These are phyloP conservation scores for Meredithiella fracta DNA, from an alignment of 2,329 filamentous ascomycete species.

Conservation along the genomic window DNA sequence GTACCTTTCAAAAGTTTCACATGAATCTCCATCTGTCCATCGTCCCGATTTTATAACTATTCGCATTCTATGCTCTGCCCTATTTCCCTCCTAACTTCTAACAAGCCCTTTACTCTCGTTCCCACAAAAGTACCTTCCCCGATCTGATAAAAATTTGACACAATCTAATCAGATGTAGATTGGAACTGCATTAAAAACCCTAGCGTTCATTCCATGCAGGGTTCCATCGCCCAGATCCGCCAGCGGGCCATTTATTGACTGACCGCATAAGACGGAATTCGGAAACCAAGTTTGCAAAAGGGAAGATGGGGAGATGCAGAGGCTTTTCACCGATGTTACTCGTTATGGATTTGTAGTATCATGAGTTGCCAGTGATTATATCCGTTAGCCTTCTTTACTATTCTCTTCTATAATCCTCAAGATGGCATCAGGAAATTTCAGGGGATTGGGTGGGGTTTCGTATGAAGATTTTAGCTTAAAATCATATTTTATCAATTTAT, in stretches of 20 bases:
- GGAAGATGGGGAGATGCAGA: too few relatives aligned
- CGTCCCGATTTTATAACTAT: too few relatives aligned
- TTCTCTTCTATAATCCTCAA: not conserved
- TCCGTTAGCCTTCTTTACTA: too few relatives aligned
- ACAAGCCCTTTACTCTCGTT: too few relatives aligned
- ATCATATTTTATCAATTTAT: slow-evolving; percentile 3
- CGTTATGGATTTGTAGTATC: not conserved
- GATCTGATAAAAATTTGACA: slow-evolving; percentile 6
- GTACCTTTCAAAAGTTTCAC: too few relatives aligned
- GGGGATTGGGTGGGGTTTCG: not conserved
- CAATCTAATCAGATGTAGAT: slow-evolving; percentile 7
- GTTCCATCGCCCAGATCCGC: not conserved
- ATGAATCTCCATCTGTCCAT: too few relatives aligned
- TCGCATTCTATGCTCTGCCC: too few relatives aligned
- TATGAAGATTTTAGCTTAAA: not conserved
- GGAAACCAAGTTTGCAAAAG: too few relatives aligned
- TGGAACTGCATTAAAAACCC: not conserved
- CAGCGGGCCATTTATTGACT: too few relatives aligned
- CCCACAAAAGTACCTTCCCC: too few relatives aligned
- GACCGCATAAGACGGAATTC: too few relatives aligned
- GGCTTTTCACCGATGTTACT: not conserved
- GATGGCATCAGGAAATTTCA: not conserved
- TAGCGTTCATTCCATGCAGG: not conserved
- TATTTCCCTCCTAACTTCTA: too few relatives aligned
- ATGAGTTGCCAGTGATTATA: not conserved